These are phyloP conservation scores for Wickerhamomyces ciferrii DNA, from an alignment of 805 yeast species.

Conservation along the genomic window DNA sequence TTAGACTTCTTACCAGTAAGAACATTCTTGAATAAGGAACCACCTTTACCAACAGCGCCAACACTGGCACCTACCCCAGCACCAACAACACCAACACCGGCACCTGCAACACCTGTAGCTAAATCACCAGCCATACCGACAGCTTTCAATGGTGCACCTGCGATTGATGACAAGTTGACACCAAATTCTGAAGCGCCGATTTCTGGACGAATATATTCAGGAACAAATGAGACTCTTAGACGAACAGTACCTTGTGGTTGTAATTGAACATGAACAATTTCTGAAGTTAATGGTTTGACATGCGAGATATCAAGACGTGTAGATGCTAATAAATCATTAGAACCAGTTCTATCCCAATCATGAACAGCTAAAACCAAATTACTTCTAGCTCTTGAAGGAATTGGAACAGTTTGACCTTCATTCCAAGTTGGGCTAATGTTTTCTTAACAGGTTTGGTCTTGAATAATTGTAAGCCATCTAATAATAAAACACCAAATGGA, in stretches of 20 bases:
- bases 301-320: conserved; percentile 43
- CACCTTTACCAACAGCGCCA: conserved; percentile 43
- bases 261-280: conserved; percentile 43
- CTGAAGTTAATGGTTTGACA: conserved; percentile 39
- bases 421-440: conserved; percentile 76
- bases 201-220: conserved; percentile 65
- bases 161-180: conserved; percentile 31
- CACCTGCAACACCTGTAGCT: conserved; percentile 37
- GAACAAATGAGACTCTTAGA: conserved; percentile 49
- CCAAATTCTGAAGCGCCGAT: conserved; percentile 39
- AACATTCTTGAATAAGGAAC: conserved; percentile 30
- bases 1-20: conserved; percentile 24
- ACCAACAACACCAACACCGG: conserved; percentile 30
- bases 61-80: conserved; percentile 42
- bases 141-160: conserved; percentile 43
- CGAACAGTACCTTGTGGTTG: conserved; percentile 63
- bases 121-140: conserved; percentile 36
- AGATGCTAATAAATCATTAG: conserved; percentile 54
- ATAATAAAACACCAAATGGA: conserved; percentile 51
- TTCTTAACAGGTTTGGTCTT: conserved; percentile 61
- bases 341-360: conserved; percentile 81
- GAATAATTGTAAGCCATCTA: conserved; percentile 49
- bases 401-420: conserved; percentile 53
- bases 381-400: conserved; percentile 58
- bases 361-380: conserved; percentile 42